Evolutionary conservation across 2,329 filamentous ascomycete genomes (phyloP), one percentile per base, ranked within the genome.

Genomic region (Colletotrichum caudatum): DNA sequence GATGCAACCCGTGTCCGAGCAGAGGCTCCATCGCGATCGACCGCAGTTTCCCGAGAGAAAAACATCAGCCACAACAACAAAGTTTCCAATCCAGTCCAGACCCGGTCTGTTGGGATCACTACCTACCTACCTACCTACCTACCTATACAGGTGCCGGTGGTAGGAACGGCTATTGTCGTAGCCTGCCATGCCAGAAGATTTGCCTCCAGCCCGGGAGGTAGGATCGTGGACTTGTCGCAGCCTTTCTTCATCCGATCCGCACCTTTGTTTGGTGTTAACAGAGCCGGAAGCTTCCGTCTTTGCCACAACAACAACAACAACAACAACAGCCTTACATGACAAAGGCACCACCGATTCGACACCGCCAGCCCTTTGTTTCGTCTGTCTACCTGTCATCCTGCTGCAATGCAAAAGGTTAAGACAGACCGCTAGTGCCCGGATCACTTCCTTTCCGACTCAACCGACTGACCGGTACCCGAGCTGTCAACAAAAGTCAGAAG

Each of bases 381-480:
- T 39, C 35, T 63, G 5, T n/a, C 18, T 16, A 26, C 44, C 23
- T 16, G n/a, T 33, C 18, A 12, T 51, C 33, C 20, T n/a, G 46
- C 59, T 41, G 23, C 18, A 41, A 23, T 20, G 48, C n/a, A 51
- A 41, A 16, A 44, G 4, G n/a, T 51, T 18, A 26, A 54, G 26
- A 37, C 20, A 33, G 29, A 4, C 29, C 29, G 29, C 29, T 41
- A 11, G 14, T 64, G 37, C 54, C 37, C 35, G 18, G 37, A 16
- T 14, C 16, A 6, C 23, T 12, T 9, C 5, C 5, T 51, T 37
- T 39, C 16, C 48, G 33, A 54, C 18, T 14, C 37, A 4, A 1
- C 39, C 53, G 65, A 53, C 20, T 48, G 29, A 46, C 53, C 65
- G 58, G 62, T 26, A 57, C 14, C 20, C 50, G 35, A n/a, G 2